Evolutionary conservation across 140 eudicot species (phyloP), one percentile per base, ranked within the genome.

Genomic region (Stevia rebaudiana): DNA sequence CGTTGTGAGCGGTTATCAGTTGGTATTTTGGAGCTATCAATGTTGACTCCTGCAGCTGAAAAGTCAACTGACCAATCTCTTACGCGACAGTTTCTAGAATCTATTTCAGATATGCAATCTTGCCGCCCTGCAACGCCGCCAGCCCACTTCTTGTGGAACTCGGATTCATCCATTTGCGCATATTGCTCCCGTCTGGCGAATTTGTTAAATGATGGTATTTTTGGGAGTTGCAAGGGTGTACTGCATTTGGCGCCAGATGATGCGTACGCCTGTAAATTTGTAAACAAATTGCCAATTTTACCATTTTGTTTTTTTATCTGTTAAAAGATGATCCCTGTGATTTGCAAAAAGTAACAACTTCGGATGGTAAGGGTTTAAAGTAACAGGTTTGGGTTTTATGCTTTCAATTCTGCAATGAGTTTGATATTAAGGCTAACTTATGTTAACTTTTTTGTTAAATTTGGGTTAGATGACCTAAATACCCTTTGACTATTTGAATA

Each of bases 61-160:
- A 94, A 94, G 75, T 94, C 99, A 65, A 86, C 99, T 1, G 95
- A 69, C 99, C 99, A 94, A 53, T 94, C 99, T 75, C 99, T 78
- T 37, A 94, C 99, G 63, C 95, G 76, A 56, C 95, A 88, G 74
- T 94, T 94, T 70, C 99, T 80, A 23, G 97, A 88, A 79, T 94
- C 99, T 57, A 88, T 88, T 74, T 94, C 97, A 8, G 95, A 80
- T 77, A 84, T 35, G 67, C 86, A 83, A 42, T 88, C 95, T 69
- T 87, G 95, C 63, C 74, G 75, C 63, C 94, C 90, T 13, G 72
- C 30, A 42, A 56, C 80, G 13, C 88, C 91, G 48, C 86, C 89
- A 24, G 86, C 56, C 88, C 90, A 76, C 47, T 76, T 79, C 78
- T 69, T 86, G 25, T 75, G 79, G 65, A 73, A 36, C 64, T 83